Evolutionary conservation across 768 basidiomycete genomes (phyloP), one percentile per base, ranked within the genome.

Genomic region (Saitozyma podzolica): DNA sequence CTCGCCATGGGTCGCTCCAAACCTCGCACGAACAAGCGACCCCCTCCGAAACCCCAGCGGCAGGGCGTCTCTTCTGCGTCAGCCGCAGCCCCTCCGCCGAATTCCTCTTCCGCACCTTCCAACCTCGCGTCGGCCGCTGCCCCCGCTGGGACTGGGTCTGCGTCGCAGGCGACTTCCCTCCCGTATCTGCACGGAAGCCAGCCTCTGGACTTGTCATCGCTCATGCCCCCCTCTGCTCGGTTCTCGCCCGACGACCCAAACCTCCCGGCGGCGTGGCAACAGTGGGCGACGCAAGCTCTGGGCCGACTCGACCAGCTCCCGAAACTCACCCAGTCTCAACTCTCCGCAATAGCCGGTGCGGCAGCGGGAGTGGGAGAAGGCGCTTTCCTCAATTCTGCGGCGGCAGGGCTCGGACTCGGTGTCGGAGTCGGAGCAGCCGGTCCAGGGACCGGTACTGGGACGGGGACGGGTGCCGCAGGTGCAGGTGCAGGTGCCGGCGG

Each of bases 281-380:
- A 67, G 42, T 73, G 70, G 69, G 67, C 74, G 7, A 64, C 70
- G 10, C 64, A 60, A 6, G 69, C 74, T 20, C 55, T 73, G 9
- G 68, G 72, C 8, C 43, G 61, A 50, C 54, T 74, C 6, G 69
- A 66, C 50, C 62, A 66, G 19, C 59, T 74, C 40, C 67, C 72
- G 16, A 71, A 74, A 47, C 51, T 74, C n/a, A 63, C 65, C 6
- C 72, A 68, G 53, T 56, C 53, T 11, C 72, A 74, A 48, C 40
- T 74, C 11, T 66, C 59, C n/a, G 72, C 72, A 10, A 60, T 74
- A 8, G 67, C 69, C 1, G 67, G 65, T n/a, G 72, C 72, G 7
- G 72, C 68, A 14, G 72, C 69, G 0, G 69, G 69, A 9, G 54
- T 69, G 2, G 68, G 62, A 17, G 64, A 73, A 29, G 29, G 29